These are phyloP conservation scores for Nannochloris sp. DNA, from an alignment of 139 green algal species.

Conservation along the genomic window DNA sequence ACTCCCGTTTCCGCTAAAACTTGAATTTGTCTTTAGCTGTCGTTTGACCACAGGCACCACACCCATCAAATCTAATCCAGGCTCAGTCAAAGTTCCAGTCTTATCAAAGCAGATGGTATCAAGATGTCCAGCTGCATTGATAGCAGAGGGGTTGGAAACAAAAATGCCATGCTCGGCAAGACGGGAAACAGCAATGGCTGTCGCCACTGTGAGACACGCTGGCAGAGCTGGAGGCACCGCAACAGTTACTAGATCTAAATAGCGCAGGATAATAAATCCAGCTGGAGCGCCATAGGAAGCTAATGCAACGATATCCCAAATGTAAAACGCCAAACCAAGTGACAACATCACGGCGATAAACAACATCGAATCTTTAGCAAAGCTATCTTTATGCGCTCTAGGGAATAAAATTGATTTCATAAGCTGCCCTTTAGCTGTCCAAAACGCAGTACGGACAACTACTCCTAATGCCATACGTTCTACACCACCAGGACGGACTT, in stretches of 20 bases:
- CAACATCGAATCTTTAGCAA: slow-evolving; percentile 46
- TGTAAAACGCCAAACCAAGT: slow-evolving; percentile 38
- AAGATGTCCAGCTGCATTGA: slow-evolving; percentile 52
- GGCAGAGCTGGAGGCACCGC: slow-evolving; percentile 66
- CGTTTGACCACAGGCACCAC: slow-evolving; percentile 29
- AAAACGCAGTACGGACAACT: slow-evolving; percentile 57
- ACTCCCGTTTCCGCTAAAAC: no score
- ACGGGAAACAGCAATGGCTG: slow-evolving; percentile 46
- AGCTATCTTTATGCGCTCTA: slow-evolving; percentile 33
- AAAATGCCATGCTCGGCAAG: slow-evolving; percentile 47
- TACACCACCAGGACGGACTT: slow-evolving; percentile 25
- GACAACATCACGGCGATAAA: slow-evolving; percentile 60
- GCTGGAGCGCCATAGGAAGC: slow-evolving; percentile 24
- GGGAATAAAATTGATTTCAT: slow-evolving; percentile 62
- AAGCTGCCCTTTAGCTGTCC: slow-evolving; percentile 63
- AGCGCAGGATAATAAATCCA: slow-evolving; percentile 12
- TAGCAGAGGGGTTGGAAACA: slow-evolving; percentile 45
- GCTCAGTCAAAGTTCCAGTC: slow-evolving; percentile 60
- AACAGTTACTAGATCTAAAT: slow-evolving; percentile 71
- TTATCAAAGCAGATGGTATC: slow-evolving; percentile 68
- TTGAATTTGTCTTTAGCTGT: no score
- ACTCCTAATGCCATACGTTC: slow-evolving; percentile 38
- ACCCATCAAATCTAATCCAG: slow-evolving; percentile 52
- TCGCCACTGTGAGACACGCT: slow-evolving; percentile 60
- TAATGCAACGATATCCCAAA: slow-evolving; percentile 53